phyloP scores from a whole-genome alignment of 2,329 filamentous ascomycete species.

The Epichloe festucae region DNA sequence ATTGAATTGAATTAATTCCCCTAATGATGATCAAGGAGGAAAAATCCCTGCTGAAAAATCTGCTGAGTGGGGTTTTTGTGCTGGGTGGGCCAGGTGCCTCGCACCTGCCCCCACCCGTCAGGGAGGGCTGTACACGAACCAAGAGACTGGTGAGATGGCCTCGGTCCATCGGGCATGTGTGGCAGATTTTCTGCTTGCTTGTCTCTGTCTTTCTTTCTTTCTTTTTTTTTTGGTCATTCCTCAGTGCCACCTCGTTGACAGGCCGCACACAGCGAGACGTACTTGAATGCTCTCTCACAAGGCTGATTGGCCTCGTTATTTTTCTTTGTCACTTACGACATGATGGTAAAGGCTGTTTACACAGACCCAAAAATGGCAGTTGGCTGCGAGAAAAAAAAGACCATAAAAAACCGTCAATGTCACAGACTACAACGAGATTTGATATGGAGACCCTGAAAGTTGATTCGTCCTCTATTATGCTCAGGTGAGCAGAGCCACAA shows the following conservation, averaged over 20 bases:
- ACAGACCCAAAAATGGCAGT: background rate
- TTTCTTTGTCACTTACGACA: constrained; percentile 1
- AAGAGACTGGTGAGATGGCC: background rate
- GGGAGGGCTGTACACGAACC: background rate
- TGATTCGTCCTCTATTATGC: background rate
- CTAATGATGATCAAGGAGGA: too few species aligned
- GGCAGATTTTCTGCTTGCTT: background rate
- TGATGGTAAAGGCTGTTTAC: background rate
- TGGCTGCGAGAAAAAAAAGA: background rate
- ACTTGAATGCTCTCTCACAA: background rate
- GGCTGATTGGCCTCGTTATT: background rate
- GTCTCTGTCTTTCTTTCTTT: background rate
- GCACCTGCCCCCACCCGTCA: too few species aligned
- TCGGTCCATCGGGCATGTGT: background rate
- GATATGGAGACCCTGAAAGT: background rate
- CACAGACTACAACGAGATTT: background rate
- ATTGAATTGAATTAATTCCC: too few species aligned
- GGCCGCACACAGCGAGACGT: background rate
- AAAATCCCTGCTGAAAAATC: too few species aligned
- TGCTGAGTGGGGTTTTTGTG: too few species aligned
- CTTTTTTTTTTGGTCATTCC: too few species aligned
- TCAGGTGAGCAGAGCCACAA: background rate
- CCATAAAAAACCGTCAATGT: background rate
- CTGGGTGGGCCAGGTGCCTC: too few species aligned
- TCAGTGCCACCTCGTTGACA: background rate